These are phyloP conservation scores for Adansonia gregorii DNA, from an alignment of 441 rosid species.

Conservation along the genomic window DNA sequence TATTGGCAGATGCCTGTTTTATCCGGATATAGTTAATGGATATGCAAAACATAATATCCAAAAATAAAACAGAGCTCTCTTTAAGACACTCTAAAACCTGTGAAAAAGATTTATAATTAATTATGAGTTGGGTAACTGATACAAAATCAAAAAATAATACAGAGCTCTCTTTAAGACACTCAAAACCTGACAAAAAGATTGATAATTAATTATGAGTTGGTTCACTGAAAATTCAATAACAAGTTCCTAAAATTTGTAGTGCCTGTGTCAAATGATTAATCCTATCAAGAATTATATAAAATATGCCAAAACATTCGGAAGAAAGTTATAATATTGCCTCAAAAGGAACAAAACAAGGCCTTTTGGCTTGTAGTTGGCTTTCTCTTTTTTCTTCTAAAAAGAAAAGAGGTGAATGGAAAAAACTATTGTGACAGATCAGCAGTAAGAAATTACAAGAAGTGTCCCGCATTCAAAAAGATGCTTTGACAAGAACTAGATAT, in stretches of 20 bases:
- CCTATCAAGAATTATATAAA: not conserved
- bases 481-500: not conserved
- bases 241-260: not conserved
- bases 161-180: constrained; percentile 56
- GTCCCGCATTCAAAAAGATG: not conserved
- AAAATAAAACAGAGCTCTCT: constrained; percentile 54
- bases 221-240: constrained; percentile 1
- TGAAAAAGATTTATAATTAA: constrained; percentile 20
- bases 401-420: not conserved
- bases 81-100: constrained; percentile 51
- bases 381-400: not conserved
- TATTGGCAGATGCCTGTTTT: constrained; percentile 40
- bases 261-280: not conserved
- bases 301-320: not conserved
- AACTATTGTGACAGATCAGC: not conserved
- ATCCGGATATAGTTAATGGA: constrained; percentile 60
- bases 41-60: constrained; percentile 69
- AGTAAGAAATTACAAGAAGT: not conserved
- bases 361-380: constrained; percentile 2
- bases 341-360: not conserved
- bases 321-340: not conserved
- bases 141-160: constrained; percentile 49
- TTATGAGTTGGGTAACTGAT: not conserved
- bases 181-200: constrained; percentile 41
- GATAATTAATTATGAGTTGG: constrained; percentile 14